Evolutionary conservation across 805 yeast species (phyloP), one percentile per base, ranked within the genome.

Genomic region (Candida pini): DNA sequence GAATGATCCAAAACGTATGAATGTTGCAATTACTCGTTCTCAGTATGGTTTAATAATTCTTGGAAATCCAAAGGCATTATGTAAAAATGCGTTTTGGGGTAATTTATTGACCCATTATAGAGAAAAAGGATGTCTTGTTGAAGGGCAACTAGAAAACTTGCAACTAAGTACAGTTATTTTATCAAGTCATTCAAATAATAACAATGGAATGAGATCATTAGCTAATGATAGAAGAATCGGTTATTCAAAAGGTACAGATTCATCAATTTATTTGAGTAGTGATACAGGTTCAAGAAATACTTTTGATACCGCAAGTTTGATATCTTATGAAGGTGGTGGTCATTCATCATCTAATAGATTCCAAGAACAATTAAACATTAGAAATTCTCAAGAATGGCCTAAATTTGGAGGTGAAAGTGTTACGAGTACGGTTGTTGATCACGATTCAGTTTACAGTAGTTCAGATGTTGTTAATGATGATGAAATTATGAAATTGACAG

Each of bases 21-120:
- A 87, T 55, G 96, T 88, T 38, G 96, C 95, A 4, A 65, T 87
- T 33, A 87, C 96, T 2, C 76, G 96, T 60, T 95, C 96, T 18
- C 80, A 73, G 54, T 86, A 76, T 52, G 96, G 96, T 5, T 58
- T 87, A 43, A 69, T 84, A 13, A 71, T 89, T 16, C 63, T 89
- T 34, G 97, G 97, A 36, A 87, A 88, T 53, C 95, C 96, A 8
- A 66, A 80, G 41, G 75, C 92, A 1, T 66, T 89, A 44, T 70
- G 84, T 28, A 70, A 72, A 39, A 82, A 84, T 56, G 57, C 68
- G 9, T 62, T 89, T 42, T 89, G 97, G 97, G 78, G 78, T 47
- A 81, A 76, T 41, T 62, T 89, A 39, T 64, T 89, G 45, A 60
- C 75, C 30, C 94, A 86, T 54, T 88, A 75, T 62, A 70, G 95